A percentile compares a stretch with the other conserved stretches of the same genome.
These are phyloP conservation scores for Nicotiana otophora DNA, from an alignment of 257 asterid species.

Conservation along the genomic window DNA sequence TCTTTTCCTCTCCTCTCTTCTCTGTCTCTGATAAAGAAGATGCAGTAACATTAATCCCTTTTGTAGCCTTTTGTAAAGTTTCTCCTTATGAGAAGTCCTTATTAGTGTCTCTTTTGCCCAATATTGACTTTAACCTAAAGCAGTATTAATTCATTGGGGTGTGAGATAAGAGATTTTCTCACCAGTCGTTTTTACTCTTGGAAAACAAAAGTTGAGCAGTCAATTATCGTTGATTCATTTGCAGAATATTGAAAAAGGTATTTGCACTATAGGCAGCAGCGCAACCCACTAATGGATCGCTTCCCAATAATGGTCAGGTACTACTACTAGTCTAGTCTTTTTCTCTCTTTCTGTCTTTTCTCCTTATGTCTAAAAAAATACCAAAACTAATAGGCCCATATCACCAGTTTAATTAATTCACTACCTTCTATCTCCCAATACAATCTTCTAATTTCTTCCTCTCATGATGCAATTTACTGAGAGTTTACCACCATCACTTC, in stretches of 20 bases:
- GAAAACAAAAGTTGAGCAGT: constrained; percentile 44
- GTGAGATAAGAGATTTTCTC: constrained; percentile 20
- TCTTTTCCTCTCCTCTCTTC: constrained; percentile 6
- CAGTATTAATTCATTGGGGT: constrained; percentile 15
- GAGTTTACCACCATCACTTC: constrained; percentile 25
- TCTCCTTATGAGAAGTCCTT: constrained; percentile 9
- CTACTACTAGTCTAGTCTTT: constrained; percentile 74
- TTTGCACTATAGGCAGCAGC: constrained; percentile 5
- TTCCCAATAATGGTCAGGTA: constrained; percentile 59
- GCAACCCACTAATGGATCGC: constrained; percentile 31
- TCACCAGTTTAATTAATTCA: neutral
- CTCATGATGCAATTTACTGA: constrained; percentile 70
- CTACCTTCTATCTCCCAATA: neutral
- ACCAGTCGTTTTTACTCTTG: constrained; percentile 37
- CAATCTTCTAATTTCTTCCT: neutral
- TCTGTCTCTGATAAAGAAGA: constrained; percentile 3
- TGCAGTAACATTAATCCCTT: constrained; percentile 11
- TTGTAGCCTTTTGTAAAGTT: constrained; percentile 28
- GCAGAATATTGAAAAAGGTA: constrained; percentile 19
- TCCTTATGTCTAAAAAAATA: neutral
- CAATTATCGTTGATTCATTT: constrained; percentile 48
- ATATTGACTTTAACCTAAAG: constrained; percentile 22
- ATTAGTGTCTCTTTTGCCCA: constrained; percentile 31
- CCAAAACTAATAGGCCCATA: neutral
- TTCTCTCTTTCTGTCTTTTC: constrained; percentile 36